Evolutionary conservation across 768 basidiomycete genomes (phyloP).

Genomic region (Gelatoporia subvermispora): DNA sequence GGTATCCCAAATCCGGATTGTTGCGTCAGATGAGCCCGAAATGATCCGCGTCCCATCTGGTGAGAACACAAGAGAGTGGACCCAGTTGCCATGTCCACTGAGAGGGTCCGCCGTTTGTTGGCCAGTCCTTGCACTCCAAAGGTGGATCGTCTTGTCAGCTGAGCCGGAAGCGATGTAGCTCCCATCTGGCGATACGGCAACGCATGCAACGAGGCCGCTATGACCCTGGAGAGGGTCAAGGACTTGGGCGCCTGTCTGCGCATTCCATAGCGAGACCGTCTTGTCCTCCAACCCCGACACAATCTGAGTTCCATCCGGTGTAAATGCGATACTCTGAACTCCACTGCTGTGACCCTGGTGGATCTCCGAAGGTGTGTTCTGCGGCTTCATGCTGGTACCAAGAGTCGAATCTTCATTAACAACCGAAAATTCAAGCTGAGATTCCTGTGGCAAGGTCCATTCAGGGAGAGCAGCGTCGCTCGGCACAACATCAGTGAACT

Average conservation of each 20-base stretch:
- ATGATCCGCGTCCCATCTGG: constrained; percentile 39
- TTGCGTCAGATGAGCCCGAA: constrained; percentile 27
- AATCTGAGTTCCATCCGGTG: constrained; percentile 32
- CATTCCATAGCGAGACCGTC: no score
- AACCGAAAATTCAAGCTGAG: no score
- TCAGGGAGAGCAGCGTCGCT: no score
- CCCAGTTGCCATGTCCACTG: constrained; percentile 21
- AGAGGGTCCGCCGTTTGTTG: background rate
- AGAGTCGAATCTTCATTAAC: constrained; percentile 18
- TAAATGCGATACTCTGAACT: constrained; percentile 35
- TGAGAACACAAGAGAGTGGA: constrained; percentile 34
- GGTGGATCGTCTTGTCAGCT: no score
- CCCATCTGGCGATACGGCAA: constrained; percentile 1
- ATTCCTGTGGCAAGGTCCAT: constrained; percentile 13
- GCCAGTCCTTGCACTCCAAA: constrained; percentile 5
- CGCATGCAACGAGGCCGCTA: background rate
- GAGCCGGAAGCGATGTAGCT: background rate
- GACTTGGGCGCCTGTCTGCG: constrained; percentile 4
- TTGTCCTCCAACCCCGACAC: constrained; percentile 13
- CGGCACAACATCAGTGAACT: no score
- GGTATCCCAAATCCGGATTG: no score
- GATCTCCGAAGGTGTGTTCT: constrained; percentile 7
- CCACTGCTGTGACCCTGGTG: constrained; percentile 14
- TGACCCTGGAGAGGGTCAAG: constrained; percentile 6
- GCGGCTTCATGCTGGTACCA: constrained; percentile 18